Evolutionary conservation across 257 asterid species (phyloP), one percentile per base, ranked within the genome.

Genomic region (Solanum corneliomulleri): DNA sequence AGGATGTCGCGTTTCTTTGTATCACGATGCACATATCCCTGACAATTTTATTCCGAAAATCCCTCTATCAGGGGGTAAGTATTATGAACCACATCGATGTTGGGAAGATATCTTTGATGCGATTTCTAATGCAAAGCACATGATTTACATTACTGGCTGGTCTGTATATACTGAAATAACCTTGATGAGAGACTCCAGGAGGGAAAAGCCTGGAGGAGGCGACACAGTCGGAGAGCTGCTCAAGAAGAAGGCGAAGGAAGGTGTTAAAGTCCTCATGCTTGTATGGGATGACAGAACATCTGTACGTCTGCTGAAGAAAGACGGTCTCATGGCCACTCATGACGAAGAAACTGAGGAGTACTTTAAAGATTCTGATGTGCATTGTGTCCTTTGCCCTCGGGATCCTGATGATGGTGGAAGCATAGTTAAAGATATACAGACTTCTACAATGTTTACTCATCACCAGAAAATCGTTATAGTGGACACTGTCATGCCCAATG

Each of bases 241-340:
- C 0, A 96, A 96, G 92, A 92, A 89, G 91, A 96, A 93, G 89
- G 97, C 98, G 9, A 89, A 89, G 23, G 99, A 96, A 76, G 99
- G 98, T 58, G 94, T 96, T 85, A 89, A 82, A 29, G 99, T 96
- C 66, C 92, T 93, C 39, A 93, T 95, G 96, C 95, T 96, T 83
- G 98, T 96, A 70, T 96, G 98, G 98, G 98, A 96, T 11, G 98
- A 96, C 70, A 87, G 98, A 66, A 96, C 98, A 42, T 96, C 98
- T 1, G 98, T 94, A 20, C 92, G 90, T 12, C 56, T 92, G 62
- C 88, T 94, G 74, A 96, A 94, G 92, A 94, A 93, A 86, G 98
- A 94, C 42, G 98, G 98, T 12, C 87, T 95, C 70, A 95, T 96
- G 99, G 98, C 97, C 11, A 96, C 99, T 33, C 99, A 96, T 5